phyloP scores from a whole-genome alignment of 495 filamentous ascomycete genomes.

The Hypomontagnella submonticulosa region DNA sequence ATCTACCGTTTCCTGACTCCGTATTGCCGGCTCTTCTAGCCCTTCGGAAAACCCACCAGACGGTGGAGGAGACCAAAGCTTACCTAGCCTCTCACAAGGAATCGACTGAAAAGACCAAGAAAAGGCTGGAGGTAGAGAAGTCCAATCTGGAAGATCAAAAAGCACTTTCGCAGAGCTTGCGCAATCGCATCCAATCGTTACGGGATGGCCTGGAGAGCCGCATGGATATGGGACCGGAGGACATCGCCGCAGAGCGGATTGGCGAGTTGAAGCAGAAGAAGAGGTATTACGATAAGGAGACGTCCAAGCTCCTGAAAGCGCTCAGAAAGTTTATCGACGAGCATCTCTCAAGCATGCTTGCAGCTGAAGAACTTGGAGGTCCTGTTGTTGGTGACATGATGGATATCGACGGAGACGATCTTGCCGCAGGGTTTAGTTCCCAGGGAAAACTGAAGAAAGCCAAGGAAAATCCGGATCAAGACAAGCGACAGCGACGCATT shows the following conservation, averaged over 20 bases:
- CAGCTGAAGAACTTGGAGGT: slow-evolving; percentile 86
- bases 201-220: slow-evolving; percentile 63
- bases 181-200: slow-evolving; percentile 61
- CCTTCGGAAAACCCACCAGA: slow-evolving; percentile 69
- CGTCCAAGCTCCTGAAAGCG: slow-evolving; percentile 65
- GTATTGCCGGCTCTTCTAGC: slow-evolving; percentile 77
- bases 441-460: slow-evolving; percentile 75
- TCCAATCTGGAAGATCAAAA: slow-evolving; percentile 72
- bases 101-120: slow-evolving; percentile 63
- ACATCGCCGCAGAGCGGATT: slow-evolving; percentile 67
- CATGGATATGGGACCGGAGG: slow-evolving; percentile 67
- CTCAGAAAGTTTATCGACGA: slow-evolving; percentile 79
- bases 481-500: slow-evolving; percentile 73
- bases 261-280: slow-evolving; percentile 67
- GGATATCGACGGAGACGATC: slow-evolving; percentile 65
- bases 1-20: slow-evolving; percentile 72
- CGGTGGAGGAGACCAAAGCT: slow-evolving; percentile 69
- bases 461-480: slow-evolving; percentile 57
- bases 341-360: slow-evolving; percentile 80
- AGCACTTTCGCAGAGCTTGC: slow-evolving; percentile 63
- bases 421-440: slow-evolving; percentile 76
- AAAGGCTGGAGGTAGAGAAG: slow-evolving; percentile 68
- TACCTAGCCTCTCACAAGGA: slow-evolving; percentile 66
- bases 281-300: slow-evolving; percentile 64
- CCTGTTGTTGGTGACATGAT: slow-evolving; percentile 81